phyloP scores from a whole-genome alignment of 805 yeast species.

The Dipodascus geniculatus region DNA sequence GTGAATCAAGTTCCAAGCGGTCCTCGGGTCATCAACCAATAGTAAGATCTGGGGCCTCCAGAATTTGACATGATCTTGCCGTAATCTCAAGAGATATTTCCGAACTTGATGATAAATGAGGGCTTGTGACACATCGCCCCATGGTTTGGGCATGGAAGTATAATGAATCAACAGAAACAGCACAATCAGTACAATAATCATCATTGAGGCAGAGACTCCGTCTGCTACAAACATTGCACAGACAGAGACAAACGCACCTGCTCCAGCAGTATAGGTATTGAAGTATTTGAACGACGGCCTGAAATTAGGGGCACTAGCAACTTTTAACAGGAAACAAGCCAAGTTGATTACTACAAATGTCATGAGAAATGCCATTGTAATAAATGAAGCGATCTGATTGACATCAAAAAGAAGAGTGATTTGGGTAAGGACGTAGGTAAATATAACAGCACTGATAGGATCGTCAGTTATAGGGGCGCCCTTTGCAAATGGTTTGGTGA shows the following conservation, averaged over 20 bases:
- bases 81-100: conserved; percentile 68
- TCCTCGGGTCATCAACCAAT: conserved; percentile 82
- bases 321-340: conserved; percentile 79
- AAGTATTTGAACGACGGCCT: conserved; percentile 90
- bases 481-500: conserved; percentile 46
- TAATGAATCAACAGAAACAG: conserved; percentile 77
- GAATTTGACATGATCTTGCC: conserved; percentile 89
- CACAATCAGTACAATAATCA: conserved; percentile 51
- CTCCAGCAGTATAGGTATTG: conserved; percentile 65
- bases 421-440: conserved; percentile 79
- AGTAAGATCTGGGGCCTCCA: conserved; percentile 95
- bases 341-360: conserved; percentile 89
- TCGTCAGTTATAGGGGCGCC: conserved; percentile 37
- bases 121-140: conserved; percentile 97
- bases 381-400: conserved; percentile 86
- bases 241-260: conserved; percentile 60
- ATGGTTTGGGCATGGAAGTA: conserved; percentile 85
- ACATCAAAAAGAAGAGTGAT: conserved; percentile 79
- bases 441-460: conserved; percentile 52
- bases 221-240: conserved; percentile 92
- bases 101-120: conserved; percentile 94
- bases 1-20: conserved; percentile 81
- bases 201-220: conserved; percentile 73
- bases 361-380: conserved; percentile 95
- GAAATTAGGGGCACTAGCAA: conserved; percentile 96